Evolutionary conservation across 2,329 filamentous ascomycete species (phyloP).

Genomic region (Byssothecium circinans): DNA sequence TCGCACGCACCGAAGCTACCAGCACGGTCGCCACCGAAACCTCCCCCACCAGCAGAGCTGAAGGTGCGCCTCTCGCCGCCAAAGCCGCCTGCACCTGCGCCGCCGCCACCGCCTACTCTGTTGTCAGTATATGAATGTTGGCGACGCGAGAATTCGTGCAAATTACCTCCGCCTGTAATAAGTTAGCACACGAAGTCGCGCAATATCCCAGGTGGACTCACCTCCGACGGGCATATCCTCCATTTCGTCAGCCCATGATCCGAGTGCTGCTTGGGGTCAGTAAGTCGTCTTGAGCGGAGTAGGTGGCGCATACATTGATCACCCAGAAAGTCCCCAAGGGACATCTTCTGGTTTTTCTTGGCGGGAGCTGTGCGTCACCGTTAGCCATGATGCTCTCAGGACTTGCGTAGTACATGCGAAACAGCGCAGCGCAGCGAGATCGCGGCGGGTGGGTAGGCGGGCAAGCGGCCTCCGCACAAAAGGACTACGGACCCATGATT

Average conservation of each 20-base stretch:
- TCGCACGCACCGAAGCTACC: constrained; percentile 43
- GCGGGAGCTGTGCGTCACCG: constrained; percentile 70
- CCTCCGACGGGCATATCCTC: constrained; percentile 77
- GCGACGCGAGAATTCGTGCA: constrained; percentile 9
- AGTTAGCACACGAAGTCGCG: constrained; percentile 21
- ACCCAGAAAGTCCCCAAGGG: constrained; percentile 91
- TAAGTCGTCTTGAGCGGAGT: constrained; percentile 16
- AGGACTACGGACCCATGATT: constrained; percentile 59
- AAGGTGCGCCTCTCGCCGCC: constrained; percentile 54
- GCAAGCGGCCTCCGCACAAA: constrained; percentile 26
- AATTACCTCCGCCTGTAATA: constrained; percentile 34
- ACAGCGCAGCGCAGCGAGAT: constrained; percentile 28
- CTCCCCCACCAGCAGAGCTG: constrained; percentile 40
- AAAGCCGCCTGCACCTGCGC: constrained; percentile 50
- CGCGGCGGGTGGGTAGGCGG: constrained; percentile 17
- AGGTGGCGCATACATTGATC: constrained; percentile 73
- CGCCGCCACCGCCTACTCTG: constrained; percentile 42
- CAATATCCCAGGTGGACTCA: constrained; percentile 51
- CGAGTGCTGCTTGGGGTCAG: constrained; percentile 59
- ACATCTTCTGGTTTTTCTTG: constrained; percentile 97
- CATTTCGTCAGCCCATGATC: constrained; percentile 99
- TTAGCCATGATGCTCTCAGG: constrained; percentile 46
- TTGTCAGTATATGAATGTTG: constrained; percentile 20
- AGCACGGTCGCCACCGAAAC: constrained; percentile 40
- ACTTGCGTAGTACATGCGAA: constrained; percentile 15